Evolutionary conservation across 2,329 filamentous ascomycete genomes (phyloP).

Genomic region (Cryphonectria japonica): DNA sequence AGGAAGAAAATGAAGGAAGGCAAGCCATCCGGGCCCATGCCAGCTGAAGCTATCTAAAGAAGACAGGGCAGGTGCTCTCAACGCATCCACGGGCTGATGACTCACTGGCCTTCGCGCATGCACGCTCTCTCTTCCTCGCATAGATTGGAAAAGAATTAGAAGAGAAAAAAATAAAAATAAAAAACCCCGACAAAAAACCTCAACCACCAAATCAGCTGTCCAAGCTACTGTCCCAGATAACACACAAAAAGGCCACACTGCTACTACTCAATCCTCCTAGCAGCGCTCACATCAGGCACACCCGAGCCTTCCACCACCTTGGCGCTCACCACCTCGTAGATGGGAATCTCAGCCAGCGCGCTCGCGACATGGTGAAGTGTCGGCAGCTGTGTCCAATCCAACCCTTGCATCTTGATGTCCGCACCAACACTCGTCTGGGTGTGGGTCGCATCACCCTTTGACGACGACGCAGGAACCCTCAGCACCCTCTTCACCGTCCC

Average conservation of each 20-base stretch:
- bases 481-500: slow-evolving; percentile 39
- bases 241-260: no score
- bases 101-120: no score
- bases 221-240: no score
- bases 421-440: slow-evolving; percentile 36
- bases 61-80: no score
- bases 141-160: no score
- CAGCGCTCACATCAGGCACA: slow-evolving; percentile 28
- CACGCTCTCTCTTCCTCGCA: no score
- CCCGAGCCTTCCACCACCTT: slow-evolving; percentile 56
- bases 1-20: neutral
- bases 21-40: neutral
- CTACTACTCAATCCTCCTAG: slow-evolving; percentile 26
- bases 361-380: slow-evolving; percentile 63
- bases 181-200: no score
- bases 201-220: no score
- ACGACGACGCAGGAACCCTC: slow-evolving; percentile 34
- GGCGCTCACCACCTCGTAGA: slow-evolving; percentile 59
- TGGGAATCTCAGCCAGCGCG: slow-evolving; percentile 57
- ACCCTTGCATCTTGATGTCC: slow-evolving; percentile 50
- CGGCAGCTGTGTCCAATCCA: slow-evolving; percentile 59
- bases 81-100: no score
- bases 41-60: no score
- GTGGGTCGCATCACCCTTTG: neutral
- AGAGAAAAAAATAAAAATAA: no score